These are phyloP conservation scores for Aureobasidium mangrovei DNA, from an alignment of 2,329 filamentous ascomycete genomes.

Conservation along the genomic window DNA sequence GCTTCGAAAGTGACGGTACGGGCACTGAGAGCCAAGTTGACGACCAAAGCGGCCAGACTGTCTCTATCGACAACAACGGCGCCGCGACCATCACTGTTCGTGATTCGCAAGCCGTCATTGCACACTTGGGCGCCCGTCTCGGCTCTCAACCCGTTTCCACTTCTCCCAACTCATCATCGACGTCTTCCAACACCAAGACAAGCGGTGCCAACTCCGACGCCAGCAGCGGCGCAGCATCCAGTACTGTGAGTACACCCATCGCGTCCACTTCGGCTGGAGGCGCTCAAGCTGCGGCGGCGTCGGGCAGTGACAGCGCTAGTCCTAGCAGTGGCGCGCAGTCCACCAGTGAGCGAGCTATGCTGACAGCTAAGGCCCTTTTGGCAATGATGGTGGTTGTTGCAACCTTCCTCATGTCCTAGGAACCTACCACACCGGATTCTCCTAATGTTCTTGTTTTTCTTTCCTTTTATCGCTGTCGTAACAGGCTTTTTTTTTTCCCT, in stretches of 20 bases:
- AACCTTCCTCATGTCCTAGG: slow-evolving; percentile 6
- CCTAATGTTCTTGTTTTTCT: no score
- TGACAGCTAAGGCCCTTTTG: slow-evolving; percentile 6
- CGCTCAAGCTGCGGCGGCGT: not conserved
- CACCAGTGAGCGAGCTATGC: not conserved
- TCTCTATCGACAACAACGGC: slow-evolving; percentile 28
- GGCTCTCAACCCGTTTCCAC: slow-evolving; percentile 18
- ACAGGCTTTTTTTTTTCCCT: no score
- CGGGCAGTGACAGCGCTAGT: not conserved
- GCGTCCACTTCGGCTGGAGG: not conserved
- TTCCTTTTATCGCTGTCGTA: no score
- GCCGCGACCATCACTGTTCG: slow-evolving; percentile 30
- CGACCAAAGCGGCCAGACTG: slow-evolving; percentile 26
- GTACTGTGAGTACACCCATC: slow-evolving; percentile 2
- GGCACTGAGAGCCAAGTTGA: slow-evolving; percentile 31
- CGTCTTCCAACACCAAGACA: not conserved
- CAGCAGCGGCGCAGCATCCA: not conserved
- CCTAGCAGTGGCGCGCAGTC: not conserved
- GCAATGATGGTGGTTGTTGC: not conserved
- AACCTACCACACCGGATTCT: not conserved
- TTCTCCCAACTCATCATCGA: not conserved
- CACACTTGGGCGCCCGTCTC: slow-evolving; percentile 34
- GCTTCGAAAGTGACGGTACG: slow-evolving; percentile 33
- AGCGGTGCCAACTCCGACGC: not conserved
- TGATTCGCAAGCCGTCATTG: slow-evolving; percentile 40